Percentiles rank a stretch among this genome's conserved stretches.
These are phyloP conservation scores for Rehmannia glutinosa DNA, from an alignment of 257 asterid species.

Conservation along the genomic window DNA sequence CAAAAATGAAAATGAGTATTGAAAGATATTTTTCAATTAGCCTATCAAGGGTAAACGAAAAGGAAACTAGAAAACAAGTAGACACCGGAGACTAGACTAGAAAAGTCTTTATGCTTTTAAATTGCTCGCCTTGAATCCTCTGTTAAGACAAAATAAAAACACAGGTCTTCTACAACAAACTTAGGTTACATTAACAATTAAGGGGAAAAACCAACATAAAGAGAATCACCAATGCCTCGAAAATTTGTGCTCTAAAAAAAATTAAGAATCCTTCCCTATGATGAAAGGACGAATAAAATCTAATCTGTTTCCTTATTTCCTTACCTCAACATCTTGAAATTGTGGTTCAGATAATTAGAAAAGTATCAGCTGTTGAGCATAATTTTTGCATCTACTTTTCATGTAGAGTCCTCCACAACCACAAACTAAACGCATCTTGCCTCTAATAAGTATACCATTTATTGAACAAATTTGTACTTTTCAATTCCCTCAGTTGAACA, in stretches of 20 bases:
- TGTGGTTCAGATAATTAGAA: background rate
- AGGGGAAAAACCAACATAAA: no score
- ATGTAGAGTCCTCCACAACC: background rate
- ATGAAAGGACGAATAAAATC: background rate
- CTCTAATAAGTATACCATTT: background rate
- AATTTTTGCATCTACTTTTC: background rate
- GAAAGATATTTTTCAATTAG: no score
- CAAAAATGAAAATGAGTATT: no score
- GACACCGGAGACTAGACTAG: no score
- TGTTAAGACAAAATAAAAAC: no score
- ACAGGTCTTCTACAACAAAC: no score
- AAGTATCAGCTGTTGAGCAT: background rate
- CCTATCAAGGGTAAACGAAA: no score
- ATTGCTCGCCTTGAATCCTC: no score
- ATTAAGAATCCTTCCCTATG: background rate
- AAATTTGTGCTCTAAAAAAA: background rate
- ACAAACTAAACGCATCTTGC: background rate
- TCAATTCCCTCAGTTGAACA: conserved; percentile 7
- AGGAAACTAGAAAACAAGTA: no score
- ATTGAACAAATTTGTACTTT: background rate
- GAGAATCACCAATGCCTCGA: no score
- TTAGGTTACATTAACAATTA: no score
- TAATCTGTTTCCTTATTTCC: background rate
- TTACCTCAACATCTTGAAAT: background rate
- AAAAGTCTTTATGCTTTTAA: no score